Evolutionary conservation across 1,284 basidiomycete genomes (phyloP), one percentile per base, ranked within the genome.

Genomic region (Fomitopsis pinicola): DNA sequence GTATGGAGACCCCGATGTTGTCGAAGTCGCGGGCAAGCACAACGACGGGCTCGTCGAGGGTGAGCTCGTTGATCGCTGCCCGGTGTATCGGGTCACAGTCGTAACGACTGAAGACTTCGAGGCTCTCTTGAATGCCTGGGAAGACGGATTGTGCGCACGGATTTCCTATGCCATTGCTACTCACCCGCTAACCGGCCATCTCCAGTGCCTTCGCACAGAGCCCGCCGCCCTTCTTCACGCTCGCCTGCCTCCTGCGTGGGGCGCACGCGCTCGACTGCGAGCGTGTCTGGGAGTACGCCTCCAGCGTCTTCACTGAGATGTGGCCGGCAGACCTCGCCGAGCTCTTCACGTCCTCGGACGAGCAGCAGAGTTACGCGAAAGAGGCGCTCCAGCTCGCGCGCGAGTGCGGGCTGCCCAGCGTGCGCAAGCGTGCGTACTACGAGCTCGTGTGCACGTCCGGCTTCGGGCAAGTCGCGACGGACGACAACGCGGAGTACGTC

Each of bases 381-480:
- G 71, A 71, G 42, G 73, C 73, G 8, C 66, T 77, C 38, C 57
- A 67, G 28, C 69, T 77, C 17, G 74, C 74, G 19, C 69, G 69
- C 22, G 40, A 64, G 15, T 75, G 68, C 61, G 64, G 67, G 3
- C 56, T 76, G 19, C 70, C 70, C 15, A 59, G 64, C 22, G 67
- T 79, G 14, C 67, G 75, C 36, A 77, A 78, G 59, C 67, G 68
- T 40, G 75, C 76, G 4, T 73, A 73, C 57, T 79, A 78, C 64
- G 77, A 78, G 61, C 69, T 79, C 22, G 64, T 75, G 2, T 68
- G 75, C 19, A 65, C 67, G 12, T 58, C 64, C 3, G 59, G 42
- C 9, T 70, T 76, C 53, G 73, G 69, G 1, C 71, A 72, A 59
- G 61, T 62, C 12, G 40, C 40, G 4, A 42, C 44, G 59, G 9